phyloP scores from a whole-genome alignment of 2,329 filamentous ascomycete genomes.

The Alternaria brassicicola region DNA sequence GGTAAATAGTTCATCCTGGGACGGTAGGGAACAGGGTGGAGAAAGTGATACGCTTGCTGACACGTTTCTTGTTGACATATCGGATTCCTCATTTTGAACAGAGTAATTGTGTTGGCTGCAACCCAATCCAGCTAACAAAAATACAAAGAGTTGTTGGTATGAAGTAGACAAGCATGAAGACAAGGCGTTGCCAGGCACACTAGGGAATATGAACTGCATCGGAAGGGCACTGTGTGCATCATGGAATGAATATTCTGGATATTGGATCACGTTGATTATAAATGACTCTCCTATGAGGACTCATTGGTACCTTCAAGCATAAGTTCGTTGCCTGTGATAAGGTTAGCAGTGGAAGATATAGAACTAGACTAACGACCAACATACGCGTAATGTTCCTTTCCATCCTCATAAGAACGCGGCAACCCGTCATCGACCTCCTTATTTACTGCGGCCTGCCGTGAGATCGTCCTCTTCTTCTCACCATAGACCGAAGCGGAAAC shows the following conservation, averaged over 20 bases:
- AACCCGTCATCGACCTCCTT: slow-evolving; percentile 16
- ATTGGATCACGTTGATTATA: not conserved
- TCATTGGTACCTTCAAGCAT: not conserved
- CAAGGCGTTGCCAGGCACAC: not conserved
- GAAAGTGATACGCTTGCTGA: not conserved
- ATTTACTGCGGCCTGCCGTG: slow-evolving; percentile 13
- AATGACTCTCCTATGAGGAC: not conserved
- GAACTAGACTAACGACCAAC: not conserved
- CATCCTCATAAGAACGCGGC: slow-evolving; percentile 5
- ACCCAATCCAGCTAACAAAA: not conserved
- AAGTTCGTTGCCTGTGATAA: not conserved
- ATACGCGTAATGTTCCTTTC: slow-evolving; percentile 28
- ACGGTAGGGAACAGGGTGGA: too few species aligned
- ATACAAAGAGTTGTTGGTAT: not conserved
- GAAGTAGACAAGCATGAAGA: not conserved
- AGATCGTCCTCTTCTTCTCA: slow-evolving; percentile 23
- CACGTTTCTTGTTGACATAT: not conserved
- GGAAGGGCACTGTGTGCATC: rapidly evolving
- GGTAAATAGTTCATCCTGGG: not conserved
- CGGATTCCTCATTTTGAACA: not conserved
- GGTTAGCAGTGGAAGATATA: not conserved
- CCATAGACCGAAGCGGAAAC: slow-evolving; percentile 36
- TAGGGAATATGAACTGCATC: not conserved
- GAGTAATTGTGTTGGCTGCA: not conserved
- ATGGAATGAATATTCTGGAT: not conserved